A percentile compares a stretch with the other conserved stretches of the same genome.
Conservation (phyloP, 495 filamentous ascomycete species). For the Annulohypoxylon bovei region DNA sequence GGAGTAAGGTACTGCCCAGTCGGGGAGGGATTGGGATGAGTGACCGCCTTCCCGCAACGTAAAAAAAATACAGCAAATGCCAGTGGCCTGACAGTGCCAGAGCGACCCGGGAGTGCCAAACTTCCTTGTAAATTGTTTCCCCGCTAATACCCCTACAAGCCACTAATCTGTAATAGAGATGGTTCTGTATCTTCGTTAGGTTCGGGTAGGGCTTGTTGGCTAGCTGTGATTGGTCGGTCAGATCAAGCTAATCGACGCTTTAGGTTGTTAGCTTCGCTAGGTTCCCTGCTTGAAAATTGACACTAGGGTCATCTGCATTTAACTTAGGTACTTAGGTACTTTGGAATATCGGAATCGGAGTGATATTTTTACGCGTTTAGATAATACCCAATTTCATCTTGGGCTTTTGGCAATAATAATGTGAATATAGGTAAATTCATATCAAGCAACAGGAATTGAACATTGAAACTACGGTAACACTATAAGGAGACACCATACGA, state of each 20-base stretch:
- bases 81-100: slow-evolving; percentile 36
- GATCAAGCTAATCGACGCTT: slow-evolving; percentile 12
- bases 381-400: background rate
- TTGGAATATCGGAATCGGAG: background rate
- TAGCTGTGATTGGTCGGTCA: slow-evolving; percentile 23
- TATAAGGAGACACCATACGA: background rate
- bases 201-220: slow-evolving; percentile 25
- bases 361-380: background rate
- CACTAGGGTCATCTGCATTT: slow-evolving; percentile 15
- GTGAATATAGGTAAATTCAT: too few species aligned
- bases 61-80: slow-evolving; percentile 45
- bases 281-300: slow-evolving; percentile 20
- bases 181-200: background rate
- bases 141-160: slow-evolving; percentile 21
- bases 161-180: slow-evolving; percentile 22
- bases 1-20: slow-evolving; percentile 38
- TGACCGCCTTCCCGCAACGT: slow-evolving; percentile 48
- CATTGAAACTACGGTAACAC: background rate
- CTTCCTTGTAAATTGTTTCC: slow-evolving; percentile 1
- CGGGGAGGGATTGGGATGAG: slow-evolving; percentile 39
- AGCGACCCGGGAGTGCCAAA: slow-evolving; percentile 20
- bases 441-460: background rate
- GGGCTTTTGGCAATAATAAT: too few species aligned
- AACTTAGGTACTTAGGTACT: background rate
- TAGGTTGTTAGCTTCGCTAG: slow-evolving; percentile 11